Base-by-base conservation (phyloP, 371 early-diverging fungal genomes). In the Mortierella sp. region DNA sequence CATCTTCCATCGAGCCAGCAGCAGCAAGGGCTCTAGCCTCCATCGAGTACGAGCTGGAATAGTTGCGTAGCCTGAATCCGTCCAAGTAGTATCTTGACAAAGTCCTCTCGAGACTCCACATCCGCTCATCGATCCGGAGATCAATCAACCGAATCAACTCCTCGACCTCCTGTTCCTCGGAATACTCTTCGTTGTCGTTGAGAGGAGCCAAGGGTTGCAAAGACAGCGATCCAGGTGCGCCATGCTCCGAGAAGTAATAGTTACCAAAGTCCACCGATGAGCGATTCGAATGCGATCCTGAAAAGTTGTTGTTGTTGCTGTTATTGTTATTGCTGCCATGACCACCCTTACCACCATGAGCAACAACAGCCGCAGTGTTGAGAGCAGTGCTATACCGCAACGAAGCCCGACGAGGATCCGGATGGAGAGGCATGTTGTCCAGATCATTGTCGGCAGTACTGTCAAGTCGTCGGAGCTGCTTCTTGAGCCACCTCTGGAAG, bases 71-170 rank as follows among this genome's bases (percentile, higher is more conserved):
- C 40, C 83, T 73, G 72, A 83, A 83, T 21, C 83, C 83, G 37
- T 83, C 83, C n/a, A 83, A 69, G 74, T 83, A 83, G 46, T 74
- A 83, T 69, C 83, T 72, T 10, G 83, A 57, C 34, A 83, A 40
- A 9, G 83, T 83, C 57, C 51, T 70, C 54, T 83, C 83, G 43
- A 83, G 31, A 71, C 80, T 83, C 83, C 83, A 83, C 83, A 83
- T 83, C 59, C 80, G 44, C 26, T 83, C 83, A 48, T 83, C 83
- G 11, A 83, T 79, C 51, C 83, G 48, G 40, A 83, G 28, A 53
- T 83, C 83, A 64, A 83, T 83, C 71, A 83, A 43, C 59, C 77
- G 83, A 21, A 83, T 83, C 61, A 83, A 51, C 57, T 83, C 83
- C 14, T 80, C 67, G 11, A 64, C 74, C 67, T 79, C 83, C 48